Conservation (phyloP, 192 early-diverging fungal genomes). For the Chytriomyces sp. region DNA sequence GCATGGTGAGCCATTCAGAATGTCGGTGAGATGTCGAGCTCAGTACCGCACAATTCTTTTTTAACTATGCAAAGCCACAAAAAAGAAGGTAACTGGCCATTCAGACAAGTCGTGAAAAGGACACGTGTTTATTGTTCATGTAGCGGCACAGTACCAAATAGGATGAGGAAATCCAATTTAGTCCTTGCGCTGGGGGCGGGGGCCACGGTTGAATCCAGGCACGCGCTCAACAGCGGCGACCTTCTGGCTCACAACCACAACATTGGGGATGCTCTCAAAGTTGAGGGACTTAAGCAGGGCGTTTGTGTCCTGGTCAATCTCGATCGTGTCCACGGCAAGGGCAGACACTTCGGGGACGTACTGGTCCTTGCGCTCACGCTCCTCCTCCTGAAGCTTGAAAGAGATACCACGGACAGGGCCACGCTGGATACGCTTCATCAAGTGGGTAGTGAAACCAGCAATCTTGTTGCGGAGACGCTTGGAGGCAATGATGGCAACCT, state of each 20-base stretch:
- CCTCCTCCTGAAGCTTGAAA: constrained; percentile 99
- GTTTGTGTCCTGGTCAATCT: constrained; percentile 93
- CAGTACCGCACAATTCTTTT: too few species aligned
- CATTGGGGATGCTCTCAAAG: constrained; percentile 88
- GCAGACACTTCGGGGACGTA: constrained; percentile 99
- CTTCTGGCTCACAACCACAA: constrained; percentile 62
- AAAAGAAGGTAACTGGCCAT: too few species aligned
- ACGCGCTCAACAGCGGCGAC: constrained; percentile 37
- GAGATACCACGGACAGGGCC: constrained; percentile 99
- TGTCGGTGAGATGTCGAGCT: too few species aligned
- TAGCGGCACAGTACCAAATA: too few species aligned
- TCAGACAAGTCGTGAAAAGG: too few species aligned
- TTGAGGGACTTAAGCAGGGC: constrained; percentile 93
- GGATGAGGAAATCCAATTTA: too few species aligned
- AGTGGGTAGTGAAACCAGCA: constrained; percentile 99
- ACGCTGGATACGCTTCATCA: constrained; percentile 99
- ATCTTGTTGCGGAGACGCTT: constrained; percentile 99
- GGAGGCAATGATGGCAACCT: constrained; percentile 96
- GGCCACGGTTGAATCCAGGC: constrained; percentile 36
- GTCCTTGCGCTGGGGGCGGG: constrained; percentile 20
- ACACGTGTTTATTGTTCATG: too few species aligned
- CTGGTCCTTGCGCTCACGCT: constrained; percentile 99
- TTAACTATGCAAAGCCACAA: too few species aligned
- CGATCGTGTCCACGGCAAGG: constrained; percentile 84
- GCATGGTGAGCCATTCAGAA: too few species aligned